phyloP scores from a whole-genome alignment of 257 asterid species.

The Jacaranda mimosifolia region DNA sequence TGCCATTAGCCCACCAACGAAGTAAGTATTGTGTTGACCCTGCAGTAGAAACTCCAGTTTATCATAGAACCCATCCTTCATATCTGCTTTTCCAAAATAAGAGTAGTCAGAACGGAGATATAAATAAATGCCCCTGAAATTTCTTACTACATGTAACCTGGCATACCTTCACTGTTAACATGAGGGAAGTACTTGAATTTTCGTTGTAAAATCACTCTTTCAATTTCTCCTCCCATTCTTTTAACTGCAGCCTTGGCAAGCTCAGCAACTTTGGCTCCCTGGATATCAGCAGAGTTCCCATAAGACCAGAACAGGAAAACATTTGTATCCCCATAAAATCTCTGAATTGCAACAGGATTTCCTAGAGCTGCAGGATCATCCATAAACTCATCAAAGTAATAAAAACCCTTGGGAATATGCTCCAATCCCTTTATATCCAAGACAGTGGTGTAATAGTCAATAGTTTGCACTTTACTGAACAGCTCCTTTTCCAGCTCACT shows the following conservation, averaged over 20 bases:
- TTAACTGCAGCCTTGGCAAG: conserved; percentile 65
- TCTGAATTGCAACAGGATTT: conserved; percentile 90
- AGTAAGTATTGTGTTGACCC: conserved; percentile 77
- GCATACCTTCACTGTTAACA: conserved; percentile 69
- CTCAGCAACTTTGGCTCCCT: conserved; percentile 56
- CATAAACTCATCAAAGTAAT: conserved; percentile 81
- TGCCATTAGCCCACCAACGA: conserved; percentile 86
- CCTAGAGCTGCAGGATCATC: conserved; percentile 75
- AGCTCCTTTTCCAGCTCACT: conserved; percentile 69
- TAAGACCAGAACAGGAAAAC: conserved; percentile 86
- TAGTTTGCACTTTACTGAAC: conserved; percentile 73
- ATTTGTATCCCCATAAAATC: conserved; percentile 64
- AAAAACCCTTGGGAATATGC: conserved; percentile 80
- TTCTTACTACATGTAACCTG: not conserved
- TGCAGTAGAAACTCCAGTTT: conserved; percentile 74
- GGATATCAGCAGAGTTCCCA: conserved; percentile 70
- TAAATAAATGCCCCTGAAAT: not conserved
- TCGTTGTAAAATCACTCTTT: conserved; percentile 61
- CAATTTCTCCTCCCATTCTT: conserved; percentile 73
- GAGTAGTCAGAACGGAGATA: not conserved
- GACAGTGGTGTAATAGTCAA: conserved; percentile 81
- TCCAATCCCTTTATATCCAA: conserved; percentile 78
- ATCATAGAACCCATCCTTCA: conserved; percentile 82
- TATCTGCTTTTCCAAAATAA: conserved; percentile 54
- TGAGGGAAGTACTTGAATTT: conserved; percentile 86